phyloP scores from a whole-genome alignment of 441 rosid species.

The Metrosideros polymorpha region DNA sequence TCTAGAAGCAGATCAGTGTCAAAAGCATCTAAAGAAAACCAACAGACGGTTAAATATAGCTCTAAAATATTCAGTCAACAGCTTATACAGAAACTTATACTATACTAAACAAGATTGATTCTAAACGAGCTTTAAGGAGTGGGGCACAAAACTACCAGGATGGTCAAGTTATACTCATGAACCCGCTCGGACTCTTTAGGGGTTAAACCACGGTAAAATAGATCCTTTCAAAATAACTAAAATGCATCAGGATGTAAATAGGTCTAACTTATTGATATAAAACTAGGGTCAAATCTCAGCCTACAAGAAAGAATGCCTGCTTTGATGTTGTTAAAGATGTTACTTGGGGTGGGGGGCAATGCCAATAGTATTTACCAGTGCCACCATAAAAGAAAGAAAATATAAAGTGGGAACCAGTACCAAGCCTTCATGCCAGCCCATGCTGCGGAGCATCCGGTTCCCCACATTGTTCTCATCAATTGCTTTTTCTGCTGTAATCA shows the following conservation, averaged over 20 bases:
- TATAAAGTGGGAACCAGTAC: slow-evolving; percentile 29
- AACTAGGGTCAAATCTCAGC: background rate
- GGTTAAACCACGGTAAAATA: slow-evolving; percentile 90
- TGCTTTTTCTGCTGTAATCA: slow-evolving; percentile 86
- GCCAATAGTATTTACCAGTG: background rate
- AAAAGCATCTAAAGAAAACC: slow-evolving; percentile 60
- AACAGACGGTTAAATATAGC: background rate
- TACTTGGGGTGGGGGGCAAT: background rate
- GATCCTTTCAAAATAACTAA: slow-evolving; percentile 42
- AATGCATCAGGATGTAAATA: background rate
- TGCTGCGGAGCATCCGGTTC: slow-evolving; percentile 92
- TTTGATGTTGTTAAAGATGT: background rate
- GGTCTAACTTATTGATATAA: background rate
- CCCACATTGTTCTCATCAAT: slow-evolving; percentile 93
- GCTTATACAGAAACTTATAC: background rate
- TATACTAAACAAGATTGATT: background rate
- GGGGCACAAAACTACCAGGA: slow-evolving; percentile 46
- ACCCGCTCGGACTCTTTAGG: slow-evolving; percentile 65
- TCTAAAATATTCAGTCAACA: background rate
- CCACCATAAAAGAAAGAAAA: background rate
- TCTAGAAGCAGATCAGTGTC: slow-evolving; percentile 96
- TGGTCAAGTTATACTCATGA: slow-evolving; percentile 96
- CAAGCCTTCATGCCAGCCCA: slow-evolving; percentile 99
- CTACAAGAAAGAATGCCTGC: background rate
- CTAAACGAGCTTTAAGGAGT: background rate